Evolutionary conservation across 2,329 filamentous ascomycete genomes (phyloP).

Genomic region (Arthrobotrys entomopaga): DNA sequence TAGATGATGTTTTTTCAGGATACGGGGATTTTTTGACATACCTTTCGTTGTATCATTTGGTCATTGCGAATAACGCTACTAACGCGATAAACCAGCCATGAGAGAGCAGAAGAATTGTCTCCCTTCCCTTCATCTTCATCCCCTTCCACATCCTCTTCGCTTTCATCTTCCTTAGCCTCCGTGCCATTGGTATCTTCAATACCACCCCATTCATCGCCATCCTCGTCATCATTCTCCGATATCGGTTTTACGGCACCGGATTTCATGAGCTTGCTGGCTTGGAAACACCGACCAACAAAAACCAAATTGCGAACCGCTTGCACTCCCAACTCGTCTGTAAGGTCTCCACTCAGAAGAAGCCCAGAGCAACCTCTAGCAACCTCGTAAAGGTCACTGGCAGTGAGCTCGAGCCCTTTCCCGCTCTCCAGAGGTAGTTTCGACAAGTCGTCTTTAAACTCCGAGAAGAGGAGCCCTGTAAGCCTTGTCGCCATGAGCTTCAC

Average conservation of each 20-base stretch:
- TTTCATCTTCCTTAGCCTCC: slow-evolving; percentile 64
- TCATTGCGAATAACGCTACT: slow-evolving; percentile 83
- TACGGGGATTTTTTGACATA: slow-evolving; percentile 25
- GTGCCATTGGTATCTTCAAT: slow-evolving; percentile 62
- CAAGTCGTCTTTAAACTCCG: slow-evolving; percentile 77
- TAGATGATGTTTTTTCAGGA: too few species aligned
- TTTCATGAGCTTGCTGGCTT: slow-evolving; percentile 67
- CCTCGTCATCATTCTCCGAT: slow-evolving; percentile 62
- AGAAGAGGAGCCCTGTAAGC: slow-evolving; percentile 79
- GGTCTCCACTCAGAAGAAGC: slow-evolving; percentile 70
- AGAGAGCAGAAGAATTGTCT: slow-evolving; percentile 68
- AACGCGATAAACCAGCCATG: slow-evolving; percentile 81
- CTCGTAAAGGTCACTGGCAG: slow-evolving; percentile 71
- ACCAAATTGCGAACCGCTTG: slow-evolving; percentile 83
- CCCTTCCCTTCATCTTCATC: slow-evolving; percentile 63
- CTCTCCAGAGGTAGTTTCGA: slow-evolving; percentile 72
- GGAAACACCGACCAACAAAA: slow-evolving; percentile 77
- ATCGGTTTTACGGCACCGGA: slow-evolving; percentile 57
- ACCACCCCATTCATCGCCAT: slow-evolving; percentile 63
- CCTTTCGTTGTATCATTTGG: slow-evolving; percentile 60
- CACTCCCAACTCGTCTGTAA: slow-evolving; percentile 79
- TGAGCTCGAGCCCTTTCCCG: slow-evolving; percentile 76
- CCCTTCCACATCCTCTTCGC: slow-evolving; percentile 64
- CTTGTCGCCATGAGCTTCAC: slow-evolving; percentile 81
- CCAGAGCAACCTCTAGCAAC: slow-evolving; percentile 69